A percentile compares a stretch with the other conserved stretches of the same genome.
Evolutionary conservation across 495 filamentous ascomycete genomes (phyloP).

Genomic region (Parachaetomium inaequale): DNA sequence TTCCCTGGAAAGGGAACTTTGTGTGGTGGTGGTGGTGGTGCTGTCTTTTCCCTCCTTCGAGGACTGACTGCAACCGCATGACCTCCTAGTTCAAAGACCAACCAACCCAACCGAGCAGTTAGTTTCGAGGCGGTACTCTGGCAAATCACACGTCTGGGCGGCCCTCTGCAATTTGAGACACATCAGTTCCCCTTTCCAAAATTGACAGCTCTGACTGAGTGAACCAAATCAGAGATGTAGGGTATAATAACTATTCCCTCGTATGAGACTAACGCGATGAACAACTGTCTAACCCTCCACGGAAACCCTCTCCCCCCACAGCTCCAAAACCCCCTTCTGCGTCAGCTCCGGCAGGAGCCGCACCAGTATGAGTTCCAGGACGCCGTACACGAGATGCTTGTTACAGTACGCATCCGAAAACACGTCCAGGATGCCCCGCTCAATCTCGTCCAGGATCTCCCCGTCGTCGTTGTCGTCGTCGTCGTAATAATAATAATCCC

Average conservation of each 20-base stretch:
- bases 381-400: constrained; percentile 76
- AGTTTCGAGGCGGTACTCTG: background rate
- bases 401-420: constrained; percentile 83
- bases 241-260: too few species aligned
- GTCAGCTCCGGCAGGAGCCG: constrained; percentile 80
- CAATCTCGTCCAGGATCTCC: constrained; percentile 46
- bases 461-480: constrained; percentile 31
- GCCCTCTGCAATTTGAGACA: constrained; percentile 14
- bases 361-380: constrained; percentile 73
- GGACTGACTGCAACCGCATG: background rate
- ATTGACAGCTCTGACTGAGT: background rate
- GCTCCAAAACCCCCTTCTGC: constrained; percentile 64
- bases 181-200: background rate
- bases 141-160: constrained; percentile 13
- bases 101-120: background rate
- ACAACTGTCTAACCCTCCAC: constrained; percentile 8
- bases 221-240: too few species aligned
- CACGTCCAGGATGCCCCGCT: constrained; percentile 59
- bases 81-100: background rate
- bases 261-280: background rate
- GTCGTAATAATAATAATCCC: too few species aligned
- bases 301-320: constrained; percentile 68
- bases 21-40: background rate
- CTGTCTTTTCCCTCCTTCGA: background rate
- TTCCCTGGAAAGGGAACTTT: background rate